A percentile compares a stretch with the other conserved stretches of the same genome.
phyloP scores from a whole-genome alignment of 257 asterid genomes.

The Solanum rostratum region DNA sequence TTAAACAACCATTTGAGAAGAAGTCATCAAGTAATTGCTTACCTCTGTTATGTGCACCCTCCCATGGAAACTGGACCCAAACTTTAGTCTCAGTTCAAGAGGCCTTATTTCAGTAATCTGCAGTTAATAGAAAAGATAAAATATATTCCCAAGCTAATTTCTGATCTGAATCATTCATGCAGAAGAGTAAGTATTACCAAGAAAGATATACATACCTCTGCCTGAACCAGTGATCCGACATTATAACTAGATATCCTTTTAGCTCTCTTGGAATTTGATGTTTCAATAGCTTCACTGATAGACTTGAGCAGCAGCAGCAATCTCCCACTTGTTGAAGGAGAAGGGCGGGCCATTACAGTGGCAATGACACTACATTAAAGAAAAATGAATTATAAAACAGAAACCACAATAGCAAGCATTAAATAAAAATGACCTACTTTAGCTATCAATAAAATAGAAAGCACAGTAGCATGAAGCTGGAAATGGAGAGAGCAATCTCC shows the following conservation, averaged over 20 bases:
- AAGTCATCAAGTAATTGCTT: not conserved
- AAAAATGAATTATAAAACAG: not conserved
- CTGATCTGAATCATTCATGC: not conserved
- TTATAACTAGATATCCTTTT: conserved; percentile 54
- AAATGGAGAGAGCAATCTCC: conserved; percentile 41
- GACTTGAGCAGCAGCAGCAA: conserved; percentile 66
- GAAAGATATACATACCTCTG: conserved; percentile 43
- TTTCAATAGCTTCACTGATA: conserved; percentile 35
- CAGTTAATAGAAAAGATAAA: conserved; percentile 11
- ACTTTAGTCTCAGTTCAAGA: conserved; percentile 74
- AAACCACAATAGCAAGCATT: not conserved
- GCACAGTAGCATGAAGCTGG: not conserved
- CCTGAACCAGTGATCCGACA: conserved; percentile 71
- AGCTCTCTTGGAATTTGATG: conserved; percentile 67
- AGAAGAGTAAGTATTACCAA: not conserved
- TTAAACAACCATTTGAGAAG: not conserved
- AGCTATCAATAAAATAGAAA: not conserved
- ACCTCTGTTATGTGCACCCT: conserved; percentile 95
- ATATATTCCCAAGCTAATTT: not conserved
- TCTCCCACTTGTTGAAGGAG: conserved; percentile 65
- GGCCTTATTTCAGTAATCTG: conserved; percentile 89
- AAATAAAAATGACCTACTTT: not conserved
- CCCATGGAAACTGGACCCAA: conserved; percentile 78
- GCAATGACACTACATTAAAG: conserved; percentile 56
- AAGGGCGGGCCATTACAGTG: conserved; percentile 59